Evolutionary conservation across 257 asterid species (phyloP).

Genomic region (Nicotiana knightiana): DNA sequence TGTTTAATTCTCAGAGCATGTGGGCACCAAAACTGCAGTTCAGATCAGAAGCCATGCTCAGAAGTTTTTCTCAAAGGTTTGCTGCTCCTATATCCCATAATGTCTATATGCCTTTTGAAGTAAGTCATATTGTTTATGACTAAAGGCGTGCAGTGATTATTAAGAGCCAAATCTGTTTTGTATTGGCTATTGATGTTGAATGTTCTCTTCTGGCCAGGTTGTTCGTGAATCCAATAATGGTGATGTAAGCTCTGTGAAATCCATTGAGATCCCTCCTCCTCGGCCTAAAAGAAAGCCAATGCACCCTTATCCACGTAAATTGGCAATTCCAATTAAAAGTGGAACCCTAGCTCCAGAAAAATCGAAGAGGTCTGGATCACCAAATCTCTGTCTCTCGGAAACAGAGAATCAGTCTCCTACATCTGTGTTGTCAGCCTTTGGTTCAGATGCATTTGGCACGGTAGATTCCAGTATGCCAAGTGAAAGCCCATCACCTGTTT

Average conservation of each 20-base stretch:
- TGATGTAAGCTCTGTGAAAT: constrained; percentile 42
- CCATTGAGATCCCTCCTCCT: constrained; percentile 93
- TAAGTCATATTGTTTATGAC: constrained; percentile 48
- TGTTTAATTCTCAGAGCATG: constrained; percentile 50
- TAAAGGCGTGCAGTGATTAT: constrained; percentile 33
- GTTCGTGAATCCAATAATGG: constrained; percentile 52
- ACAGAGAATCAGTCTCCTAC: constrained; percentile 68
- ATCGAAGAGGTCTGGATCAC: constrained; percentile 24
- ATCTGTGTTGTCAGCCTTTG: constrained; percentile 54
- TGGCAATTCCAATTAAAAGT: constrained; percentile 21
- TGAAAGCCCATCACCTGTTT: constrained; percentile 41
- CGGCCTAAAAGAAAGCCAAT: constrained; percentile 92
- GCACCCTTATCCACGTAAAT: constrained; percentile 96
- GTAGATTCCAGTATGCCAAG: constrained; percentile 31
- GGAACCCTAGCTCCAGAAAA: constrained; percentile 34
- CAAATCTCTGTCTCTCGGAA: constrained; percentile 13
- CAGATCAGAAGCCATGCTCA: constrained; percentile 99
- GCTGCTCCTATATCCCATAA: constrained; percentile 43
- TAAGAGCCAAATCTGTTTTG: constrained; percentile 15
- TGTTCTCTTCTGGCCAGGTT: constrained; percentile 41
- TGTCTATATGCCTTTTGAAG: constrained; percentile 38
- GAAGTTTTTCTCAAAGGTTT: constrained; percentile 93
- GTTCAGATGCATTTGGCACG: constrained; percentile 47
- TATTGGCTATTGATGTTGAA: constrained; percentile 11
- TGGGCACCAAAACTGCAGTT: constrained; percentile 90